phyloP scores from a whole-genome alignment of 805 yeast species.

The Ogataea nakhonphanomensis region DNA sequence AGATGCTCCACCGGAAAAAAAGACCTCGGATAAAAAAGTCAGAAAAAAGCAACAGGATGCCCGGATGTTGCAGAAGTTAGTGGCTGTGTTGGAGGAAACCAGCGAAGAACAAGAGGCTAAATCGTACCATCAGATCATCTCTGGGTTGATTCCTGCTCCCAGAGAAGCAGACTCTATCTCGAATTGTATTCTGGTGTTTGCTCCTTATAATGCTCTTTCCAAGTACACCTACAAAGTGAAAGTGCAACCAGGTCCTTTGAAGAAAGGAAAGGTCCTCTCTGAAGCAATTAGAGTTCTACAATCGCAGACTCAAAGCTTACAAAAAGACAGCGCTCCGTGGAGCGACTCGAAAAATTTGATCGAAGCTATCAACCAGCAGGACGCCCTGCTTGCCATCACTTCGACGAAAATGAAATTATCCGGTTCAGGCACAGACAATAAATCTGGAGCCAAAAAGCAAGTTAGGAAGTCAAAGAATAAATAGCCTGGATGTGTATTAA shows the following conservation, averaged over 20 bases:
- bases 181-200: constrained; percentile 81
- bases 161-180: constrained; percentile 47
- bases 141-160: constrained; percentile 41
- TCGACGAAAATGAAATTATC: constrained; percentile 68
- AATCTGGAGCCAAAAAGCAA: constrained; percentile 7
- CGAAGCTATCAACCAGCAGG: constrained; percentile 56
- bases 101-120: constrained; percentile 15
- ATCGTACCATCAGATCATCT: constrained; percentile 26
- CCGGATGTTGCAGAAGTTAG: constrained; percentile 31
- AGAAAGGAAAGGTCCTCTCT: constrained; percentile 81
- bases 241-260: constrained; percentile 72
- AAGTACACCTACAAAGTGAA: constrained; percentile 80
- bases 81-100: constrained; percentile 26
- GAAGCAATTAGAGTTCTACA: constrained; percentile 63
- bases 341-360: constrained; percentile 58
- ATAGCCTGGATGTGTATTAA: constrained; percentile 3
- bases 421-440: constrained; percentile 29
- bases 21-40: constrained; percentile 15
- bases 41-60: constrained; percentile 31
- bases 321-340: constrained; percentile 55
- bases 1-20: constrained; percentile 5
- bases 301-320: constrained; percentile 28
- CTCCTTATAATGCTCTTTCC: constrained; percentile 82
- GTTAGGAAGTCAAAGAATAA: constrained; percentile 23
- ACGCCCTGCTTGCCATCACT: constrained; percentile 62